A percentile compares a stretch with the other conserved stretches of the same genome.
Evolutionary conservation across 2,329 filamentous ascomycete genomes (phyloP).

Genomic region (Cladosporium sphaerospermum): DNA sequence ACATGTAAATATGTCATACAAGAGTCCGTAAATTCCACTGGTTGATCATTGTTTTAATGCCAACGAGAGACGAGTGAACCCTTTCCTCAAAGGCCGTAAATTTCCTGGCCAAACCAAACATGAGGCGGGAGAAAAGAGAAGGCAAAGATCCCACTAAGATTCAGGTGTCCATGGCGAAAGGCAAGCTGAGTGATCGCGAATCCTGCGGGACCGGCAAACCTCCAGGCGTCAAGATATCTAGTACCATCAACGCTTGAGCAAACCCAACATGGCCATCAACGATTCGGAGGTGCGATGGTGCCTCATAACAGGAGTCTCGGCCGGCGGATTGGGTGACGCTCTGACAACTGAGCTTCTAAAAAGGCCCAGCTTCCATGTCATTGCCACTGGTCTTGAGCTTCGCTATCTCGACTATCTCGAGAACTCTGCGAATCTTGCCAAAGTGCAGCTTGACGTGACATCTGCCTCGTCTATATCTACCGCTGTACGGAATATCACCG

Average conservation of each 20-base stretch:
- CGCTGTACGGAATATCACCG: constrained; percentile 28
- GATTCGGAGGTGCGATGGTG: not conserved
- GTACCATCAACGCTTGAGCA: too few species aligned
- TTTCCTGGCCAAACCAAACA: too few species aligned
- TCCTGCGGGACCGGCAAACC: too few species aligned
- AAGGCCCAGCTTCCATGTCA: constrained; percentile 21
- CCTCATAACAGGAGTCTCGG: constrained; percentile 31
- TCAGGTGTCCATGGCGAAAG: too few species aligned
- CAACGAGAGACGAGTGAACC: too few species aligned
- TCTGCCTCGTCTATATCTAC: constrained; percentile 30
- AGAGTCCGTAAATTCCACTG: not conserved
- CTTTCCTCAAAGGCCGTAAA: too few species aligned
- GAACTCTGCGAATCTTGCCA: constrained; percentile 13
- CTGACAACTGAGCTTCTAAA: constrained; percentile 35
- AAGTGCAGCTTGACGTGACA: constrained; percentile 41
- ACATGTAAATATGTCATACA: not conserved
- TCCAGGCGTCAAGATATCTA: too few species aligned
- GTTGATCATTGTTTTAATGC: too few species aligned
- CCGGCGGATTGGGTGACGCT: constrained; percentile 37
- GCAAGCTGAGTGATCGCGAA: too few species aligned
- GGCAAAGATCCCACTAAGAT: too few species aligned
- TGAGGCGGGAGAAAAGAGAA: too few species aligned
- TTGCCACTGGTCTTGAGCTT: constrained; percentile 18
- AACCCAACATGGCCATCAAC: too few species aligned
- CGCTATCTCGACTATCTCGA: constrained; percentile 23